Percentiles rank a stretch among this genome's conserved stretches.
Evolutionary conservation across 257 asterid genomes (phyloP).

Genomic region (Verbascum thapsus): DNA sequence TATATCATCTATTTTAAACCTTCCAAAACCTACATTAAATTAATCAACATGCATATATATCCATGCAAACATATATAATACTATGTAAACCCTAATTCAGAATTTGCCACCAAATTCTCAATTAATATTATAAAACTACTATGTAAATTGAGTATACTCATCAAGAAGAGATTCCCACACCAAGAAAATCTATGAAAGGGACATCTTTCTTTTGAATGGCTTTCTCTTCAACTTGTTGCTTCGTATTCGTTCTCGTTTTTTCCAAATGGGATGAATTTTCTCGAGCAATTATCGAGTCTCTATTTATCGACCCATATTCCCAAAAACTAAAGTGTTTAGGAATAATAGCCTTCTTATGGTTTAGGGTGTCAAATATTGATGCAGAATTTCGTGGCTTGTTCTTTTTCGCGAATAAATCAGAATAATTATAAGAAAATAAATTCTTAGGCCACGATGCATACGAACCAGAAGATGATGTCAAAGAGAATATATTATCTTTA

Average conservation of each 20-base stretch:
- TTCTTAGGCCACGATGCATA: slow-evolving; percentile 45
- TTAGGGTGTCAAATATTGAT: slow-evolving; percentile 35
- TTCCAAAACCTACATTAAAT: not conserved
- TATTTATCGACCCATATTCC: slow-evolving; percentile 17
- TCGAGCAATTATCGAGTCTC: slow-evolving; percentile 17
- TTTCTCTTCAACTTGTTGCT: slow-evolving; percentile 41
- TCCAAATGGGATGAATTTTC: slow-evolving; percentile 27
- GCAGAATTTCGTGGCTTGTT: slow-evolving; percentile 28
- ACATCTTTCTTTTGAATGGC: slow-evolving; percentile 48
- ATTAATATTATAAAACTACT: not conserved
- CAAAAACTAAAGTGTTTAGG: slow-evolving; percentile 35
- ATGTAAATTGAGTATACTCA: slow-evolving; percentile 3
- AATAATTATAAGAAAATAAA: slow-evolving; percentile 21
- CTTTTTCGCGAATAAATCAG: slow-evolving; percentile 37
- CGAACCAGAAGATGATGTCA: slow-evolving; percentile 45
- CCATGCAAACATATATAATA: slow-evolving; percentile 19
- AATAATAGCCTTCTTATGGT: slow-evolving; percentile 18
- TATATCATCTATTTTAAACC: slow-evolving; percentile 18
- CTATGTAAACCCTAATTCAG: slow-evolving; percentile 20
- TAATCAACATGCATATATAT: slow-evolving; percentile 8
- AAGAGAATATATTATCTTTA: slow-evolving; percentile 48
- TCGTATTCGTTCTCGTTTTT: slow-evolving; percentile 30
- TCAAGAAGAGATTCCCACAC: slow-evolving; percentile 79
- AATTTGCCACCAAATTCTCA: not conserved
- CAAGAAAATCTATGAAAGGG: slow-evolving; percentile 94